Percentiles rank a stretch among this genome's conserved stretches.
These are phyloP conservation scores for Pseudocercospora pini-densiflorae DNA, from an alignment of 2,329 filamentous ascomycete species.

Conservation along the genomic window DNA sequence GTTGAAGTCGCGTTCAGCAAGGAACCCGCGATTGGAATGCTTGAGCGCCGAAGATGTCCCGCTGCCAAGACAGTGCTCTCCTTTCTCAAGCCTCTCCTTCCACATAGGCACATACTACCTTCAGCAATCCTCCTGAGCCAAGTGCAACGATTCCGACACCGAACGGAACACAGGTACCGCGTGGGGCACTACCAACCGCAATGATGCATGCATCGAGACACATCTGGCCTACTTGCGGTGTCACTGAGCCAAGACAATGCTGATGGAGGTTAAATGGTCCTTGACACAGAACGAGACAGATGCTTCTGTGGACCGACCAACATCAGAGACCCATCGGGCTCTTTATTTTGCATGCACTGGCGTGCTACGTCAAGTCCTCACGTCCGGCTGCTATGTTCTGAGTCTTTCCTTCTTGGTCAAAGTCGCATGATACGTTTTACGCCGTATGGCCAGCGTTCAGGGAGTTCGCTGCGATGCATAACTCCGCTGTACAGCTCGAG, in stretches of 20 bases:
- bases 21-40: slow-evolving; percentile 1
- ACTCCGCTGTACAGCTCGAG: no score
- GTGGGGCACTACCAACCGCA: no score
- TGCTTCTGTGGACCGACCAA: no score
- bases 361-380: not conserved
- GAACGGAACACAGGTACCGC: no score
- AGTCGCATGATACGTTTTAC: not conserved
- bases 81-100: not conserved
- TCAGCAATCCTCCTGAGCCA: no score
- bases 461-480: no score
- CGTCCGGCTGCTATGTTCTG: not conserved
- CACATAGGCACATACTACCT: not conserved
- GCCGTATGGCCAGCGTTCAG: no score
- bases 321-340: not conserved
- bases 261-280: not conserved
- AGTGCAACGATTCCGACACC: no score
- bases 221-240: not conserved
- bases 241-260: not conserved
- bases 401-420: not conserved
- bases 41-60: not conserved
- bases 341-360: not conserved
- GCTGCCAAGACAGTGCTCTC: not conserved
- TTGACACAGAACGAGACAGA: not conserved
- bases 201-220: not conserved
- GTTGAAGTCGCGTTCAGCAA: not conserved